Percentiles rank a stretch among this genome's conserved stretches.
These are phyloP conservation scores for Prunus yedoensis DNA, from an alignment of 331 rosid genomes.

Conservation along the genomic window DNA sequence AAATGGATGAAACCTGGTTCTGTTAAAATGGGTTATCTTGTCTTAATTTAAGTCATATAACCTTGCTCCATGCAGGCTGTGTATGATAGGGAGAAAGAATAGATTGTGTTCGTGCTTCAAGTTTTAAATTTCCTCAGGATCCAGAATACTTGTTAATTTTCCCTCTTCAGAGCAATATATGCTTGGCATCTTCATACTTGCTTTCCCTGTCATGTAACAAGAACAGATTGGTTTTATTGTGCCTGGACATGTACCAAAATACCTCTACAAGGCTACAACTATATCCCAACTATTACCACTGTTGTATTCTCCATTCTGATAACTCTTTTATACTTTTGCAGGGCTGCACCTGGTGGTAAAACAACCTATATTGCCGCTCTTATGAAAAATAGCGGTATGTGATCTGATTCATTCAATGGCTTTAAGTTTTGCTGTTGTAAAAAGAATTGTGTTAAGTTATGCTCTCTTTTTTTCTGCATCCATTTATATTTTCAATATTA, in stretches of 20 bases:
- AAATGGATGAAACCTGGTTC: neutral
- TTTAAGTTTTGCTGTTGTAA: neutral
- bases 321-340: constrained; percentile 41
- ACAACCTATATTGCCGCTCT: constrained; percentile 95
- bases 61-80: neutral
- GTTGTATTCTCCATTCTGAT: neutral
- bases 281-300: neutral
- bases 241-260: neutral
- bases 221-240: neutral
- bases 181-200: neutral
- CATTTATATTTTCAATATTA: neutral
- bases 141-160: neutral
- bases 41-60: neutral
- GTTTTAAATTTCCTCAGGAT: neutral
- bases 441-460: neutral
- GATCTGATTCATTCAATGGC: constrained; percentile 1
- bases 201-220: neutral
- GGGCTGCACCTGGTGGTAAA: constrained; percentile 99
- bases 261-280: no score
- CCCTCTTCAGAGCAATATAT: neutral
- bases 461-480: neutral
- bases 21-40: neutral
- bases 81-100: neutral
- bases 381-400: constrained; percentile 90
- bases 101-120: neutral